Percentiles rank a stretch among this genome's conserved stretches.
Evolutionary conservation across 2,329 filamentous ascomycete species (phyloP).

Genomic region (Clonostachys rhizophaga): DNA sequence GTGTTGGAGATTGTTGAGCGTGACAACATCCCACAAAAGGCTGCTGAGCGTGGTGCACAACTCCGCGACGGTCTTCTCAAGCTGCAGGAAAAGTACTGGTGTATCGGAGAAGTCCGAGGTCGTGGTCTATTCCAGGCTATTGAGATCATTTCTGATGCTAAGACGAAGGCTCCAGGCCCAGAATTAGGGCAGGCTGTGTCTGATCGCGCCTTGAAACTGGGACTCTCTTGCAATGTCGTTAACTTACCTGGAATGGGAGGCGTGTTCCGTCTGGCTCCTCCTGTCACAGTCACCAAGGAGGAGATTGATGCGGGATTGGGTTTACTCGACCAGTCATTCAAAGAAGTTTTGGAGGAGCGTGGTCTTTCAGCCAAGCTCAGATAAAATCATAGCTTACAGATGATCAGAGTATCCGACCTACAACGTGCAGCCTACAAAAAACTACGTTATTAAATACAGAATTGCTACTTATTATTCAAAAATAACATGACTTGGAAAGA

Average conservation of each 20-base stretch:
- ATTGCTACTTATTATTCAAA: too few species aligned
- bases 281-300: conserved; percentile 39
- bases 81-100: conserved; percentile 42
- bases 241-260: conserved; percentile 40
- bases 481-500: too few species aligned
- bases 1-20: conserved; percentile 48
- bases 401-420: too few species aligned
- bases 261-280: conserved; percentile 44
- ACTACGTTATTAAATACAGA: too few species aligned
- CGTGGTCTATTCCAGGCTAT: conserved; percentile 43
- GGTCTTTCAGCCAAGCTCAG: too few species aligned
- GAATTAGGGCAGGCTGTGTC: conserved; percentile 37
- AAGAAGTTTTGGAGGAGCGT: background rate
- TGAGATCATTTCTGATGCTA: conserved; percentile 39
- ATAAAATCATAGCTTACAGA: too few species aligned
- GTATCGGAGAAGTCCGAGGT: conserved; percentile 47
- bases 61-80: conserved; percentile 33
- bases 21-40: conserved; percentile 35
- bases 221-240: conserved; percentile 43
- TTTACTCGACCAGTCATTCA: conserved; percentile 45
- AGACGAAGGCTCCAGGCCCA: conserved; percentile 33
- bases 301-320: conserved; percentile 37
- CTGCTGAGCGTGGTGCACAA: conserved; percentile 31
- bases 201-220: conserved; percentile 34
- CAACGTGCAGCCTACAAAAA: too few species aligned